Evolutionary conservation across 2,329 filamentous ascomycete species (phyloP), one percentile per base, ranked within the genome.

Genomic region (Grosmannia huntii): DNA sequence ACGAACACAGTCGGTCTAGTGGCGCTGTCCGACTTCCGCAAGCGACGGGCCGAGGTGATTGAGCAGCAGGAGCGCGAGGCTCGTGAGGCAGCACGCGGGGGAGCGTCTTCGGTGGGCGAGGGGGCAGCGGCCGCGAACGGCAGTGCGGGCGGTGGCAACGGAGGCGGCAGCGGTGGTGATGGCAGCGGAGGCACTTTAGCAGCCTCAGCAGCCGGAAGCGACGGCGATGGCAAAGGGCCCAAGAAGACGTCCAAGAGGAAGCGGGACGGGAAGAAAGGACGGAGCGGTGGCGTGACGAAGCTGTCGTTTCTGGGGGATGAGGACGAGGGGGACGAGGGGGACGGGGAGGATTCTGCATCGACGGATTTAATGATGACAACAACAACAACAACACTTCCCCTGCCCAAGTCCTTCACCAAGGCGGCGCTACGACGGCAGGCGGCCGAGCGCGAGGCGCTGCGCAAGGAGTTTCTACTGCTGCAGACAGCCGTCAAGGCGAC

Each of bases 31-130:
- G 94, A 97, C 69, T 97, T 95, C 71, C 90, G 92, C 71, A 97
- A 99, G 75, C 85, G 94, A 60, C 89, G 92, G 71, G 91, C 90
- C 65, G 90, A 96, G 72, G 89, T 91, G n/a, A 76, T 96, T 53
- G 92, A 96, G 70, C 85, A 89, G 68, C 92, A 94, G 68, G 89
- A 94, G 68, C 83, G 87, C 66, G 89, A 94, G 66, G 85, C 83
- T 14, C 83, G 85, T 67, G 86, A 89, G 64, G 79, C 76, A 48
- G 75, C 80, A 28, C 33, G 31, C 12, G 36, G 36, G 9, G 52
- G 33, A 2, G 21, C 9, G 19, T 14, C 14, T 2, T 4, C 33
- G 5, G n/a, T n/a, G 49, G 53, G 12, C 38, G 68, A 80, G 58
- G 69, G 49, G 14, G n/a, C 28, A 23, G 41, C 21, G n/a, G 21